Evolutionary conservation across 805 yeast species (phyloP).

Genomic region (Zygosaccharomyces siamensis): DNA sequence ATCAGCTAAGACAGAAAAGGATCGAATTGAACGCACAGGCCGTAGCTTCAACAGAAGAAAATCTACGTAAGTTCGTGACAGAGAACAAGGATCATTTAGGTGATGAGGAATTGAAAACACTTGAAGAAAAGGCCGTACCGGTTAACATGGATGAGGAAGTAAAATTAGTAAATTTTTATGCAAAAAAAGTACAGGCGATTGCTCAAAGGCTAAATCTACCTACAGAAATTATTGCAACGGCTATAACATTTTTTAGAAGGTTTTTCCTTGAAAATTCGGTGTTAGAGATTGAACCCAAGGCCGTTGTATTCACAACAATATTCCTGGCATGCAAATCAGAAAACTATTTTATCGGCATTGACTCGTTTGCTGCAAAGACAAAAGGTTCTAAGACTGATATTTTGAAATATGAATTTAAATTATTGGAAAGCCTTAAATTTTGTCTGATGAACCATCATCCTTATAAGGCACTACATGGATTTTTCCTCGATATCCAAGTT

Average conservation of each 20-base stretch:
- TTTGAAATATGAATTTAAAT: conserved; percentile 70
- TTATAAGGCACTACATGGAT: conserved; percentile 85
- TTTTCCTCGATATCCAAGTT: conserved; percentile 81
- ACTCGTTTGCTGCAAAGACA: conserved; percentile 67
- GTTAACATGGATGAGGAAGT: conserved; percentile 68
- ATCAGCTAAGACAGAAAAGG: conserved; percentile 49
- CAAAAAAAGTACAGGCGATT: conserved; percentile 63
- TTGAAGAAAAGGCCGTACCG: conserved; percentile 35
- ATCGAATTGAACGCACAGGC: conserved; percentile 54
- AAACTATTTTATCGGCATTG: conserved; percentile 81
- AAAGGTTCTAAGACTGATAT: conserved; percentile 65
- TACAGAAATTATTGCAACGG: conserved; percentile 83
- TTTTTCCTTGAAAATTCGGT: conserved; percentile 78
- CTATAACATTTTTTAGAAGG: conserved; percentile 72
- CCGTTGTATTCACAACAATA: conserved; percentile 72
- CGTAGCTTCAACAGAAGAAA: conserved; percentile 30
- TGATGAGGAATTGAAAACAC: conserved; percentile 29
- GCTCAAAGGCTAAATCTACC: conserved; percentile 76
- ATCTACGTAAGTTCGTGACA: conserved; percentile 31
- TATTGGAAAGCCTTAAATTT: conserved; percentile 70
- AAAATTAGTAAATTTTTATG: conserved; percentile 62
- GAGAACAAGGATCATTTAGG: conserved; percentile 30
- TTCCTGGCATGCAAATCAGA: conserved; percentile 92
- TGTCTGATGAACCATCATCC: conserved; percentile 87
- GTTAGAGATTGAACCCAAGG: conserved; percentile 84